Base-by-base conservation (phyloP, 75 land plant species). In the Chamaecyparis obtusa region DNA sequence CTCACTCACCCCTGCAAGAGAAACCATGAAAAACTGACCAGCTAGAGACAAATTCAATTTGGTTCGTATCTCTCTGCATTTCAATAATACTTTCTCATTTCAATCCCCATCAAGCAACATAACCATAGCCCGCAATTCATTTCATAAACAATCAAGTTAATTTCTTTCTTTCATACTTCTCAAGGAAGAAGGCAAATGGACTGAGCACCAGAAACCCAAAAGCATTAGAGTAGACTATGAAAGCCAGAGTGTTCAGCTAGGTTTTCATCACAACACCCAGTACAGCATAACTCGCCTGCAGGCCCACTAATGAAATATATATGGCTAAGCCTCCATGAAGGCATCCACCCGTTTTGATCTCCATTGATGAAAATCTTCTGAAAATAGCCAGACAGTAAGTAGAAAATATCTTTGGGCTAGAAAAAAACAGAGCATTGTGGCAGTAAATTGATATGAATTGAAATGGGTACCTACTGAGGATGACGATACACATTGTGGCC, bases 51-150 rank as follows among this genome's bases (percentile, higher is more conserved):
- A 84, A 56, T 84, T 91, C 19, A 92, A 46, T 74, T 33, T 89
- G 14, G 93, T 91, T 92, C 92, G 91, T 76, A 86, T 86, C 7
- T 74, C 87, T 86, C 93, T 94, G 90, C 86, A 49, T 85, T 78
- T 21, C 24, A 0, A 16, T 3, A 75, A 10, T 2, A 67, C 15
- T 67, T n/a, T 21, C n/a, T 0, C 17, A 0, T 64, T 13, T 24
- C 17, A 64, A 64, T 41, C 2, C 41, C 41, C 41, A 41, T 41
- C 41, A 1, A 41, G 1, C 1, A n/a, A n/a, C n/a, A n/a, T n/a
- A 41, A 41, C 41, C 69, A 64, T 51, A 11, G 11, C 17, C 1
- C 1, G 3, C 4, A 64, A 16, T 64, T 64, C 5, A 24, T 14
- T 64, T 64, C 17, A 19, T 17, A 33, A 35, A 5, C 3, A 4